phyloP scores from a whole-genome alignment of 805 yeast species.

The Ogataea allantospora region DNA sequence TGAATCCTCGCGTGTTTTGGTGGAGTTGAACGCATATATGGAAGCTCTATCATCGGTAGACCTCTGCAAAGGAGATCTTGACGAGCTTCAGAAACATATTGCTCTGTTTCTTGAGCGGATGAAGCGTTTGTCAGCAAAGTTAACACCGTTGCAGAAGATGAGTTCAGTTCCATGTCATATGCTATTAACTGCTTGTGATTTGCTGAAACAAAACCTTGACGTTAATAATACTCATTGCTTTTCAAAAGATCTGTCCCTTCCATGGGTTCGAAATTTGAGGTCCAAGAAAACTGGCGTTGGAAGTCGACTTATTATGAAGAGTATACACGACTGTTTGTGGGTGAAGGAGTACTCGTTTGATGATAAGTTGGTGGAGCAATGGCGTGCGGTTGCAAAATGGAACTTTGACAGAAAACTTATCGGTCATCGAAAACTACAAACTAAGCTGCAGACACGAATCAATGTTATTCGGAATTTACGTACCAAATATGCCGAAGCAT shows the following conservation, averaged over 20 bases:
- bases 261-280: slow-evolving; percentile 13
- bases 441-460: slow-evolving; percentile 13
- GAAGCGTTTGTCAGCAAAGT: slow-evolving; percentile 3
- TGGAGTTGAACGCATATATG: slow-evolving; percentile 16
- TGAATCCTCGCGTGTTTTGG: slow-evolving; percentile 9
- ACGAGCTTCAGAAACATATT: slow-evolving; percentile 1
- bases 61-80: slow-evolving; percentile 1
- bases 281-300: slow-evolving; percentile 9
- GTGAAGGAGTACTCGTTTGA: slow-evolving; percentile 11
- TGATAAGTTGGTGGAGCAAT: slow-evolving; percentile 5
- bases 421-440: slow-evolving; percentile 13
- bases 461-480: slow-evolving; percentile 6
- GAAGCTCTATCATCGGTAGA: slow-evolving; percentile 6
- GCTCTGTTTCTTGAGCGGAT: slow-evolving; percentile 4
- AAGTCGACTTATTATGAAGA: slow-evolving; percentile 12
- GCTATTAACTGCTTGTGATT: slow-evolving; percentile 14
- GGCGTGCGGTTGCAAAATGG: slow-evolving; percentile 16
- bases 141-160: slow-evolving; percentile 8
- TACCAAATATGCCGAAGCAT: not conserved
- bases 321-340: slow-evolving; percentile 19
- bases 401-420: slow-evolving; percentile 7
- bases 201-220: not conserved
- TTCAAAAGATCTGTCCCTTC: slow-evolving; percentile 12
- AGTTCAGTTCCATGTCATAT: slow-evolving; percentile 15
- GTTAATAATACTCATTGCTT: slow-evolving; percentile 9